Percentiles rank a stretch among this genome's conserved stretches.
phyloP scores from a whole-genome alignment of 441 rosid species.

The Populus hybrid region DNA sequence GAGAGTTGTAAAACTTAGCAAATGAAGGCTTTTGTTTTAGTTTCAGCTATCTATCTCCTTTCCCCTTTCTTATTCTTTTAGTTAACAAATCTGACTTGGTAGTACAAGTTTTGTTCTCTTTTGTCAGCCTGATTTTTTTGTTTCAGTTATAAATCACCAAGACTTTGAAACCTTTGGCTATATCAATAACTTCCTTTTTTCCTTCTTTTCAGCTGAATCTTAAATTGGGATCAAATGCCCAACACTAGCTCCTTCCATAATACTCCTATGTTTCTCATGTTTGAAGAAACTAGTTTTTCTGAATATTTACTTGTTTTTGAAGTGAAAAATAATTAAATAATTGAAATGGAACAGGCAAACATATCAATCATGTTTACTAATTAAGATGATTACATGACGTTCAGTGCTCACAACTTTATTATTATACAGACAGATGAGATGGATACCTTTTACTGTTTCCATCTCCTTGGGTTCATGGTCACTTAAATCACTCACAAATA shows the following conservation, averaged over 20 bases:
- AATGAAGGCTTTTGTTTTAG: not conserved
- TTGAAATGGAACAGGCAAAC: conserved; percentile 8
- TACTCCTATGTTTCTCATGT: not conserved
- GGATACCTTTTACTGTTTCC: conserved; percentile 23
- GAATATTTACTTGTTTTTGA: not conserved
- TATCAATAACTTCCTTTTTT: not conserved
- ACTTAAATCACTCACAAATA: conserved; percentile 29
- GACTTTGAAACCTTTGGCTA: not conserved
- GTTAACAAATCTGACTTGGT: not conserved
- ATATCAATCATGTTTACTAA: conserved; percentile 8
- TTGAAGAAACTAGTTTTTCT: not conserved
- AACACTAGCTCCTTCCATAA: not conserved
- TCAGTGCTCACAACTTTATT: conserved; percentile 29
- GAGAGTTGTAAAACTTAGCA: not conserved
- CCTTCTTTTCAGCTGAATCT: not conserved
- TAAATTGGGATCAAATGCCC: not conserved
- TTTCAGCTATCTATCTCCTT: not conserved
- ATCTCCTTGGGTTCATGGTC: conserved; percentile 23
- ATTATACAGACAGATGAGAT: conserved; percentile 27
- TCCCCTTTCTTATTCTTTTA: not conserved
- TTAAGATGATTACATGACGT: conserved; percentile 22
- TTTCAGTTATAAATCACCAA: not conserved
- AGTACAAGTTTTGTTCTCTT: not conserved
- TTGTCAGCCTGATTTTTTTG: not conserved
- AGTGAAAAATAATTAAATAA: conserved; percentile 5